Conservation (phyloP, 306 rosid genomes). For the Vicia villosa region DNA sequence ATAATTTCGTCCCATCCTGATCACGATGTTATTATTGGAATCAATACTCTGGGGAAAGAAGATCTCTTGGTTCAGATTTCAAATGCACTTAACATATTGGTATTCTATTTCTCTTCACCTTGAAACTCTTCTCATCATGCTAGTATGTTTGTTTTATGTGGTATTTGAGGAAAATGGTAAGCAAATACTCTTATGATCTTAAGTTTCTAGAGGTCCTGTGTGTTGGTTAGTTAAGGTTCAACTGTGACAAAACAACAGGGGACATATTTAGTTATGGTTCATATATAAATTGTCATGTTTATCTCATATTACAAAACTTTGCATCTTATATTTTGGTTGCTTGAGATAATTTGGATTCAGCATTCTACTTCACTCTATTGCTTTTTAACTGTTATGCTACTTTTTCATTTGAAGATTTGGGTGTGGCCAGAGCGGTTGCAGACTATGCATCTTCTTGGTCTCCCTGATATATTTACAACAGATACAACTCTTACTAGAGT, state of each 20-base stretch:
- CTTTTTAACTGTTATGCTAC: slow-evolving; percentile 33
- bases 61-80: slow-evolving; percentile 67
- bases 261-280: too few species aligned
- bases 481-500: slow-evolving; percentile 69
- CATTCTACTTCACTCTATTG: slow-evolving; percentile 3
- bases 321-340: background rate
- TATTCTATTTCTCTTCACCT: slow-evolving; percentile 19
- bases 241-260: too few species aligned
- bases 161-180: background rate
- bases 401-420: slow-evolving; percentile 59
- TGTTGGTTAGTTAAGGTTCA: too few species aligned
- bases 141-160: slow-evolving; percentile 6
- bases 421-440: slow-evolving; percentile 83
- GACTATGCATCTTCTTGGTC: slow-evolving; percentile 81
- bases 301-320: background rate
- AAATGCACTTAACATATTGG: slow-evolving; percentile 60
- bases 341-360: background rate
- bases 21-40: slow-evolving; percentile 68
- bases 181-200: background rate
- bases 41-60: slow-evolving; percentile 72
- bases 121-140: background rate
- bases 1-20: slow-evolving; percentile 67
- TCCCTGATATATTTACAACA: slow-evolving; percentile 56
- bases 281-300: background rate
- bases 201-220: too few species aligned